Evolutionary conservation across 805 yeast genomes (phyloP), one percentile per base, ranked within the genome.

Genomic region (Zygoascus bituminiphila): DNA sequence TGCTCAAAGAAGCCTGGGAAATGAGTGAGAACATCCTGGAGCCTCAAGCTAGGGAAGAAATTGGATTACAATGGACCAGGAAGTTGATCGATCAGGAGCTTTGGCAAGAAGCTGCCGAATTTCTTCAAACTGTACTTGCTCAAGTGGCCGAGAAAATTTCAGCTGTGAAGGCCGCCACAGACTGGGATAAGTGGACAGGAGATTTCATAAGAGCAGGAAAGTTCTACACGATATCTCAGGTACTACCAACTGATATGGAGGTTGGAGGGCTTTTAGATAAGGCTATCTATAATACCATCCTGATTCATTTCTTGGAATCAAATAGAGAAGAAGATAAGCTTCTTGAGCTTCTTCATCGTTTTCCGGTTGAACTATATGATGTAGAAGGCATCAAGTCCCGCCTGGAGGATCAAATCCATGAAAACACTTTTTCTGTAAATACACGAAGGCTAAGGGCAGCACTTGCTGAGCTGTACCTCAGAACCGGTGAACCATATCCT

Each of bases 1-100:
- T 69, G 46, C 85, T 65, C 57, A 65, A 71, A 15, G 80, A 80
- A 39, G 97, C 97, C 0, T 91, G 96, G 95, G 72, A 74, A 37
- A 78, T 87, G 59, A 76, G 93, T 50, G 77, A 72, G 44, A 76
- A 75, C 54, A 67, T 85, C 53, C 68, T 82, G 1, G 63, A 71
- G 8, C 70, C 72, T 9, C 51, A 60, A 2, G 77, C 78, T 51
- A 64, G 91, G 44, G 62, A 82, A 9, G 67, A 72, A 35, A 70
- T 79, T 33, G 97, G 96, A 2, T 57, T 78, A 5, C 70, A 72
- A 41, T 79, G 79, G 62, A 68, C 71, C 14, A 59, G 65, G n/a
- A 48, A 51, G 10, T 56, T 68, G 26, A 45, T 66, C 12, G 54
- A 55, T 51, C 56, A 61, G 1, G 71, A 71, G 9, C 57, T 74